Evolutionary conservation across 2,329 filamentous ascomycete genomes (phyloP).

Genomic region (Thelonectria rubi): DNA sequence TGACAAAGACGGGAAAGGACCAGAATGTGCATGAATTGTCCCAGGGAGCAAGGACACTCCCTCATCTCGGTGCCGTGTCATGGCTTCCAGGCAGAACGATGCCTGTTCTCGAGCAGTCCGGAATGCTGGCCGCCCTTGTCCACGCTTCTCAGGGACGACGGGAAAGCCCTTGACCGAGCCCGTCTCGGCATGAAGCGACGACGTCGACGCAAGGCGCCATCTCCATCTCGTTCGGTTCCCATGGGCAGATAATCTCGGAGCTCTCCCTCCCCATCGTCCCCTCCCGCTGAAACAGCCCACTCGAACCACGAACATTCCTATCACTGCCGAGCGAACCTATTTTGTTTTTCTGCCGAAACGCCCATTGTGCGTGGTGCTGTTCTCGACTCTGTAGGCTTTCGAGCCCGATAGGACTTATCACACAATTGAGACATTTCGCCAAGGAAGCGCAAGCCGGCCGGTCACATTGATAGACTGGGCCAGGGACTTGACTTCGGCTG

Average conservation of each 20-base stretch:
- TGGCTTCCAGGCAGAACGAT: background rate
- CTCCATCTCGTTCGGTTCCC: conserved; percentile 8
- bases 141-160: background rate
- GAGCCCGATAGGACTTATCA: conserved; percentile 18
- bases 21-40: background rate
- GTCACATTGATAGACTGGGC: conserved; percentile 17
- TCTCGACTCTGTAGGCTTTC: conserved; percentile 14
- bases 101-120: background rate
- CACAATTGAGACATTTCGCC: conserved; percentile 25
- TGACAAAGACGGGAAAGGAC: background rate
- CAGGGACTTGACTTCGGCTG: conserved; percentile 23
- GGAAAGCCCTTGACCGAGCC: background rate
- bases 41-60: background rate
- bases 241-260: conserved; percentile 10
- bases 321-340: conserved; percentile 16
- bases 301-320: conserved; percentile 3
- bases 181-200: background rate
- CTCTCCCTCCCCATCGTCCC: conserved; percentile 1
- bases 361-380: conserved; percentile 8
- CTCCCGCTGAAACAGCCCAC: conserved; percentile 32
- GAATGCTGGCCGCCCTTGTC: conserved; percentile 8
- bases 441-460: conserved; percentile 14
- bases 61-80: conserved; percentile 6
- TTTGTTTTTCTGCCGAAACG: conserved; percentile 15
- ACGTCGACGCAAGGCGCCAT: background rate